These are phyloP conservation scores for Lasiosphaeriaceae sp. DNA, from an alignment of 495 filamentous ascomycete genomes.

Conservation along the genomic window DNA sequence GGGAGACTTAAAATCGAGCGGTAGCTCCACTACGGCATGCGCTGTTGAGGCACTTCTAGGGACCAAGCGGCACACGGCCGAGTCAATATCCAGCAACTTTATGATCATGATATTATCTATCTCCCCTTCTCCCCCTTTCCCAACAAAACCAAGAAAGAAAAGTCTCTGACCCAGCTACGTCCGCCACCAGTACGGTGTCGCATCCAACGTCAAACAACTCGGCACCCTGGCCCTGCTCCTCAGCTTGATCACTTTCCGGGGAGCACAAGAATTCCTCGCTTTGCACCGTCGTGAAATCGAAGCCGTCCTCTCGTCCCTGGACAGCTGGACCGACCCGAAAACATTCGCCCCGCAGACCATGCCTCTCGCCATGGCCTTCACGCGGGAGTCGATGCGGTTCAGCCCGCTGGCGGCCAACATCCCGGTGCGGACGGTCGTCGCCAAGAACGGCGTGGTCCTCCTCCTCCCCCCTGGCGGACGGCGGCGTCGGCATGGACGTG, in stretches of 20 bases:
- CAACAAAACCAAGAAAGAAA: not conserved
- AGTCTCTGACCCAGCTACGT: not conserved
- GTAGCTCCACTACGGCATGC: not conserved
- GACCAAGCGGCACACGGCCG: not conserved
- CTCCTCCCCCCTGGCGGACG: not conserved
- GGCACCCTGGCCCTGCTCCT: not conserved
- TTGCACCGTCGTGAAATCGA: not conserved
- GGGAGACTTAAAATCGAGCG: not conserved
- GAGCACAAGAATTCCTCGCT: not conserved
- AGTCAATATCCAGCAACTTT: not conserved
- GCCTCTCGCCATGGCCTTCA: not conserved
- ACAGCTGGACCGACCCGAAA: not conserved
- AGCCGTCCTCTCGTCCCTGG: not conserved
- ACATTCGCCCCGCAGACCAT: not conserved
- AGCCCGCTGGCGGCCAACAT: not conserved
- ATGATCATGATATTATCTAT: not conserved
- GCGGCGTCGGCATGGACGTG: not conserved
- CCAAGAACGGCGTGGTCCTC: not conserved
- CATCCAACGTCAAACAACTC: not conserved
- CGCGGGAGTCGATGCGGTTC: not conserved
- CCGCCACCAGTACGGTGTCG: not conserved
- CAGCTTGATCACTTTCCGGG: not conserved
- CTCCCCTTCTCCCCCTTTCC: not conserved
- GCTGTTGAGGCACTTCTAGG: not conserved
- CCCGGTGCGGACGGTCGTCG: not conserved